phyloP scores from a whole-genome alignment of 257 asterid genomes.

The Sherardia arvensis region DNA sequence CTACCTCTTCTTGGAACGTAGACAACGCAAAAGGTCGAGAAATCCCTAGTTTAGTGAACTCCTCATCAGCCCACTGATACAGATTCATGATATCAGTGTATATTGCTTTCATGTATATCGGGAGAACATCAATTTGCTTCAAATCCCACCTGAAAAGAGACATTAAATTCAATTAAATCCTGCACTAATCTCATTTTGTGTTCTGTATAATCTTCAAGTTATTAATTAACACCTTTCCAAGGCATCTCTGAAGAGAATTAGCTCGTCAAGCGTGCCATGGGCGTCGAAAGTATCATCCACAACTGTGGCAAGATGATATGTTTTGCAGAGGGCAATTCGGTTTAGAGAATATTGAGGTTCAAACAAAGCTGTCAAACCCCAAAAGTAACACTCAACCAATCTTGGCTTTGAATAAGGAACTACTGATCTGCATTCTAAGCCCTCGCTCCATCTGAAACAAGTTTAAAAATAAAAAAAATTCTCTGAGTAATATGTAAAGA shows the following conservation, averaged over 20 bases:
- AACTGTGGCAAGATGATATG: neutral
- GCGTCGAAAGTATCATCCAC: constrained; percentile 11
- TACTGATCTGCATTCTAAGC: neutral
- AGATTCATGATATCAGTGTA: neutral
- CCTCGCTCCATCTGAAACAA: constrained; percentile 9
- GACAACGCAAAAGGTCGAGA: neutral
- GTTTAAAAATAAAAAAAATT: neutral
- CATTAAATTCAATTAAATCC: too few relatives aligned
- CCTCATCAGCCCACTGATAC: neutral
- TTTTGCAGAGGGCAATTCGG: neutral
- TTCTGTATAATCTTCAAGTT: too few relatives aligned
- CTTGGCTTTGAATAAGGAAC: constrained; percentile 6
- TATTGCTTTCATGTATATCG: neutral
- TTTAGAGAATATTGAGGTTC: constrained; percentile 5
- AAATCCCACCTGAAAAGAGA: neutral
- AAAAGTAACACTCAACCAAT: constrained; percentile 11
- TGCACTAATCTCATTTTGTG: too few relatives aligned
- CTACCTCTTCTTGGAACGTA: neutral
- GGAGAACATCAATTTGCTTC: neutral
- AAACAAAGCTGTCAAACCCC: neutral
- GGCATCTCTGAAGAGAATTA: neutral
- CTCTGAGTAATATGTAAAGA: too few relatives aligned
- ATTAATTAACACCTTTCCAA: constrained; percentile 4
- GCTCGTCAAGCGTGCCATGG: neutral
- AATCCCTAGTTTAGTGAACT: neutral